Conservation (phyloP, 2,329 filamentous ascomycete genomes). For the Fusarium scirpi region DNA sequence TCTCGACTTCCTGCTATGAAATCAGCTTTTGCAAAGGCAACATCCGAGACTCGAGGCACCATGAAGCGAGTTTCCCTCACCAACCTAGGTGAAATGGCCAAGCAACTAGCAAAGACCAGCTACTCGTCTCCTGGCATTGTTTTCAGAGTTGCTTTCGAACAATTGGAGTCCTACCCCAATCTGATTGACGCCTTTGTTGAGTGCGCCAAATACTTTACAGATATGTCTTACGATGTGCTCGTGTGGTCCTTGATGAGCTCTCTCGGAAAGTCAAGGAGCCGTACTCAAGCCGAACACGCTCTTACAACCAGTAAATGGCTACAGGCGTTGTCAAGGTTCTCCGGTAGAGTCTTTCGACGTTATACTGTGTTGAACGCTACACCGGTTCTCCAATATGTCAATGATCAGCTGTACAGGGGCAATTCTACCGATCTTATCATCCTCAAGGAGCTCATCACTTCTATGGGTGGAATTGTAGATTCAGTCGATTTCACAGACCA, state of each 20-base stretch:
- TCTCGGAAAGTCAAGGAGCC: constrained; percentile 71
- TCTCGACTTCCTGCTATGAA: constrained; percentile 83
- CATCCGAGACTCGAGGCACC: constrained; percentile 82
- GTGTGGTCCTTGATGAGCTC: constrained; percentile 91
- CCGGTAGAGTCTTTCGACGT: constrained; percentile 87
- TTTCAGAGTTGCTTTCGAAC: constrained; percentile 87
- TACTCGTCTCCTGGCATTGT: constrained; percentile 91
- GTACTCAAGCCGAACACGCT: constrained; percentile 71
- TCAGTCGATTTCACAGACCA: constrained; percentile 89
- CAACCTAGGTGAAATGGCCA: constrained; percentile 87
- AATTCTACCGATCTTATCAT: constrained; percentile 94
- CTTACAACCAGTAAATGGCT: constrained; percentile 91
- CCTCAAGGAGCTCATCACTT: constrained; percentile 87
- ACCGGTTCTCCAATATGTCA: constrained; percentile 90
- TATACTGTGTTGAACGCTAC: constrained; percentile 86
- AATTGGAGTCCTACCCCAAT: constrained; percentile 95
- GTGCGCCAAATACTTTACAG: constrained; percentile 93
- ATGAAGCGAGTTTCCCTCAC: constrained; percentile 91
- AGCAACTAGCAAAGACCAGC: constrained; percentile 90
- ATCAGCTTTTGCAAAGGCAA: constrained; percentile 80
- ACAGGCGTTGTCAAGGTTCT: constrained; percentile 88
- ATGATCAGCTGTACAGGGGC: constrained; percentile 81
- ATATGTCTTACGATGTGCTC: constrained; percentile 91
- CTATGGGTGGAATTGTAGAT: constrained; percentile 93
- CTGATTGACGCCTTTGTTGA: constrained; percentile 95